Percentiles rank a stretch among this genome's conserved stretches.
Evolutionary conservation across 2,329 filamentous ascomycete genomes (phyloP).

Genomic region (Fusarium stilboides): DNA sequence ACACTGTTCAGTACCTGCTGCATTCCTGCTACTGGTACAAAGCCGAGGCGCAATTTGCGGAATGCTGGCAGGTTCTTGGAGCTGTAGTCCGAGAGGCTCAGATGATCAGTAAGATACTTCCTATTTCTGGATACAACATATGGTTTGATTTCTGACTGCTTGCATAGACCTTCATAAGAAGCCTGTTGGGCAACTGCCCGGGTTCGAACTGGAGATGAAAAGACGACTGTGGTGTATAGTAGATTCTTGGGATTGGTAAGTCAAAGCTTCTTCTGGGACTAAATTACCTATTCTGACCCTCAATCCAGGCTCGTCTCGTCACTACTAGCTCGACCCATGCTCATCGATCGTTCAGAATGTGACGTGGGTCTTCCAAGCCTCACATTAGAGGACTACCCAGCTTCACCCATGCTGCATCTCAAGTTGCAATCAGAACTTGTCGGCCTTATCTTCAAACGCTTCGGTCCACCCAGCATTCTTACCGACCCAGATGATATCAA

Average conservation of each 20-base stretch:
- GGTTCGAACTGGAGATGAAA: slow-evolving; percentile 31
- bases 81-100: slow-evolving; percentile 30
- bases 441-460: slow-evolving; percentile 25
- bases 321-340: slow-evolving; percentile 24
- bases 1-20: slow-evolving; percentile 19
- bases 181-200: slow-evolving; percentile 1
- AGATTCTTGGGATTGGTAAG: slow-evolving; percentile 32
- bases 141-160: accelerated
- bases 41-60: slow-evolving; percentile 26
- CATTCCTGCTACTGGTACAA: slow-evolving; percentile 37
- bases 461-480: slow-evolving; percentile 17
- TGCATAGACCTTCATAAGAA: slow-evolving; percentile 24
- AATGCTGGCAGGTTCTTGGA: slow-evolving; percentile 28
- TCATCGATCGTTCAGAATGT: slow-evolving; percentile 26
- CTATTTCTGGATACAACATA: accelerated
- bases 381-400: slow-evolving; percentile 25
- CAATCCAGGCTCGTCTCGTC: slow-evolving; percentile 15
- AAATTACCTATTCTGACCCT: not conserved
- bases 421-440: slow-evolving; percentile 30
- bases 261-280: accelerated
- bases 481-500: slow-evolving; percentile 11
- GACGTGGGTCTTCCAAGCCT: slow-evolving; percentile 24
- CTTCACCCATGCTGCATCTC: slow-evolving; percentile 30
- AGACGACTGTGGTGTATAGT: slow-evolving; percentile 28
- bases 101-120: slow-evolving; percentile 25